Evolutionary conservation across 1,284 basidiomycete genomes (phyloP), one percentile per base, ranked within the genome.

Genomic region (Rhodofomes roseus): DNA sequence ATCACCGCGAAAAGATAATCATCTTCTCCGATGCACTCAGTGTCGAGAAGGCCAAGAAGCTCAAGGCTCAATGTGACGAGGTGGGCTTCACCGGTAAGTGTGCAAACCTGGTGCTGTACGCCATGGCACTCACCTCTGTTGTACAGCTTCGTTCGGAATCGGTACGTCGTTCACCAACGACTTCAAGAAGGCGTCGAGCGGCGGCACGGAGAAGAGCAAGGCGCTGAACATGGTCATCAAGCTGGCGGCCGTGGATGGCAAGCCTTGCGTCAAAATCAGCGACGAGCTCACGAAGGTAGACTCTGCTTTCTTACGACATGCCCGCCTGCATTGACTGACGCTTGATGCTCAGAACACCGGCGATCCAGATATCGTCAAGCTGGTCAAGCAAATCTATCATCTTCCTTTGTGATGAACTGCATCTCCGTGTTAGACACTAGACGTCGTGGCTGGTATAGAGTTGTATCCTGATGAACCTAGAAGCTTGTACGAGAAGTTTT

Each of bases 141-240:
- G 40, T 16, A 0, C 51, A 84, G 83, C 86, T 53, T 84, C 89
- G 1, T 98, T 94, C 72, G 95, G 95, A 1, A 95, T 98, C 56
- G 96, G 95, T 0, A 98, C 95, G 0, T 90, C 83, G 71, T 75
- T 97, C 14, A 95, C 94, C 11, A 97, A 97, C 69, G 95, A 95
- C 73, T 96, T 94, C 75, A 73, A 71, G 60, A 84, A 79, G 43
- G 67, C 74, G 50, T 85, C 84, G 8, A 85, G 80, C 27, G 79
- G 81, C 6, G 79, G 81, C 14, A 73, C 65, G 25, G 78, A 85
- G 70, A 85, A 82, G 68, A 93, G 89, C 71, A 92, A 87, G 69
- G 84, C 93, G 25, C 76, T 97, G 63, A 96, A 96, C 69, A 97
- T 97, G 72, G 95, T 97, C 43, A 95, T 96, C 76, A 97, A 97